A percentile compares a stretch with the other conserved stretches of the same genome.
These are phyloP conservation scores for Lactarius pseudohatsudake DNA, from an alignment of 768 basidiomycete species.

Conservation along the genomic window DNA sequence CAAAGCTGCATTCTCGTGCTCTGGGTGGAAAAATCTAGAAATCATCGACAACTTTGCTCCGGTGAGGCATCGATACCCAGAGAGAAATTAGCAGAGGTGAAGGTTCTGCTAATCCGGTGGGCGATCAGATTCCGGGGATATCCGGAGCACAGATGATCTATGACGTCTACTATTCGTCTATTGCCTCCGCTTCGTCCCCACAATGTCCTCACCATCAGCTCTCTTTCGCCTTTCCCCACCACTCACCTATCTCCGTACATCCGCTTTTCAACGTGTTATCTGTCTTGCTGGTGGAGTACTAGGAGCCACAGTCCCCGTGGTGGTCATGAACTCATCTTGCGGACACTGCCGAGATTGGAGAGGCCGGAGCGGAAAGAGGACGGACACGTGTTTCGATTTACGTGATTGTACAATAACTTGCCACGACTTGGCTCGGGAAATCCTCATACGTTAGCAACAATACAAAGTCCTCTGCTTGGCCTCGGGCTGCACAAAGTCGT, in stretches of 20 bases:
- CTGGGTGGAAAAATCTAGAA: neutral
- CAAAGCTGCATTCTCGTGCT: conserved; percentile 1
- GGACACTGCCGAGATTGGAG: conserved; percentile 8
- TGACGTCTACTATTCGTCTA: conserved; percentile 15
- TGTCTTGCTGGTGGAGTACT: conserved; percentile 5
- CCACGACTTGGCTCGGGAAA: neutral
- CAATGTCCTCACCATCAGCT: conserved; percentile 5
- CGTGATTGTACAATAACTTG: neutral
- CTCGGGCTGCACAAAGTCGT: neutral
- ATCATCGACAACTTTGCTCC: neutral
- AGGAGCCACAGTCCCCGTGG: neutral
- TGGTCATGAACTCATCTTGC: conserved; percentile 12
- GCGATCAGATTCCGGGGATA: conserved; percentile 1
- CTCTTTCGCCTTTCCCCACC: neutral
- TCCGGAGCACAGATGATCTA: conserved; percentile 2
- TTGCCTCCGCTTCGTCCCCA: conserved; percentile 12
- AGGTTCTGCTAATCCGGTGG: neutral
- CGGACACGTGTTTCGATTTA: neutral
- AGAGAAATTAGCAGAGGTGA: neutral
- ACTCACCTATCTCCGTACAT: neutral
- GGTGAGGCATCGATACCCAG: neutral
- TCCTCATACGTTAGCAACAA: conserved; percentile 1
- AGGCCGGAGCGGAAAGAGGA: neutral
- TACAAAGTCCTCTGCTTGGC: neutral
- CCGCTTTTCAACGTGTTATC: neutral